Conservation (phyloP, 2,329 filamentous ascomycete species). For the Colletotrichum falcatum region DNA sequence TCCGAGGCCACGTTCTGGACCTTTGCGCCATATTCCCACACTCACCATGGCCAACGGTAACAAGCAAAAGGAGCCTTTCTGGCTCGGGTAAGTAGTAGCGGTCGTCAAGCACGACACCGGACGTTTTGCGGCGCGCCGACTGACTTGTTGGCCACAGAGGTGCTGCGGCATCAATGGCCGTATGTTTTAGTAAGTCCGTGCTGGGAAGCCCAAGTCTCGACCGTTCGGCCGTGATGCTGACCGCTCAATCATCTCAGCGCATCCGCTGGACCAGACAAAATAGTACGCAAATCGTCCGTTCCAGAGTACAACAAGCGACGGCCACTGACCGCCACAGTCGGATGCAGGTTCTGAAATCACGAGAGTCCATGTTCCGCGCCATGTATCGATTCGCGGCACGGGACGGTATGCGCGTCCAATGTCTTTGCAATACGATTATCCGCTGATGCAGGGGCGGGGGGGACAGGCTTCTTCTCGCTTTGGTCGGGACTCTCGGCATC, state of each 20-base stretch:
- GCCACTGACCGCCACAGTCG: conserved; percentile 47
- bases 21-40: background rate
- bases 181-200: conserved; percentile 56
- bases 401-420: conserved; percentile 49
- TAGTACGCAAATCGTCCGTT: conserved; percentile 49
- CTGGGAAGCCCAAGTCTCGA: conserved; percentile 2
- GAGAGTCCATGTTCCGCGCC: conserved; percentile 54
- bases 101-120: too few relatives aligned
- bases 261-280: conserved; percentile 59
- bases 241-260: conserved; percentile 48
- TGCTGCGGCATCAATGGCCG: conserved; percentile 58
- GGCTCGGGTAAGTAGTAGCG: conserved; percentile 55
- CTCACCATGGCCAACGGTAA: conserved; percentile 26
- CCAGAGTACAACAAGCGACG: rapidly evolving
- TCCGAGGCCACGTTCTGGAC: background rate
- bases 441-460: background rate
- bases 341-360: conserved; percentile 58
- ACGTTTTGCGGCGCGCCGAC: background rate
- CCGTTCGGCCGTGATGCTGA: background rate
- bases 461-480: conserved; percentile 53
- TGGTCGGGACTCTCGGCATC: conserved; percentile 59
- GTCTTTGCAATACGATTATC: background rate
- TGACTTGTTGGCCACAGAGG: conserved; percentile 47
- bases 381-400: conserved; percentile 53
- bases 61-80: conserved; percentile 56